phyloP scores from a whole-genome alignment of 768 basidiomycete species.

The Suillus cothurnatus region DNA sequence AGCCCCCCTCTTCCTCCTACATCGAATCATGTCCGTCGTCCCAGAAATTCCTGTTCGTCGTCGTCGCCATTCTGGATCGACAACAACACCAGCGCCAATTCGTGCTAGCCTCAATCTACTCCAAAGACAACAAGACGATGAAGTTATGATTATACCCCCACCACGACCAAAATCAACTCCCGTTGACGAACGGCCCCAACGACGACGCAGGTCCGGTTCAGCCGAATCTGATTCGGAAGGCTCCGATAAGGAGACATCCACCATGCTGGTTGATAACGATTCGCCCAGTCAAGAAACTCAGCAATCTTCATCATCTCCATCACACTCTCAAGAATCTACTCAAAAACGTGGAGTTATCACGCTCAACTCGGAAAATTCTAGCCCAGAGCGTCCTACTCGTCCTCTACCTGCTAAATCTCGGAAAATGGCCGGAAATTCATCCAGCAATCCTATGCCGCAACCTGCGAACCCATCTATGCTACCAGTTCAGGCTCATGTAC shows the following conservation, averaged over 20 bases:
- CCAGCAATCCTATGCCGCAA: conserved; percentile 47
- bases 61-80: conserved; percentile 66
- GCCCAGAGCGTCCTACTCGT: conserved; percentile 58
- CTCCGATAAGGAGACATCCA: conserved; percentile 30
- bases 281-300: neutral
- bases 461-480: conserved; percentile 77
- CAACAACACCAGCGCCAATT: conserved; percentile 37
- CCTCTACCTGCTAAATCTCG: conserved; percentile 62
- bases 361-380: conserved; percentile 21
- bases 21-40: conserved; percentile 17
- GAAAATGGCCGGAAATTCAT: conserved; percentile 46
- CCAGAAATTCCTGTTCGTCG: conserved; percentile 38
- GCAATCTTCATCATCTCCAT: conserved; percentile 5
- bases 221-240: conserved; percentile 35
- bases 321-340: conserved; percentile 15
- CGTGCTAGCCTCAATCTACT: conserved; percentile 15
- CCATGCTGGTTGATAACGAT: conserved; percentile 33
- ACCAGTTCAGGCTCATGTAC: conserved; percentile 79
- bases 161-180: conserved; percentile 79
- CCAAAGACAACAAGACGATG: conserved; percentile 21
- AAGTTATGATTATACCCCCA: conserved; percentile 44
- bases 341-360: conserved; percentile 22
- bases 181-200: conserved; percentile 55
- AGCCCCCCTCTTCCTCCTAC: neutral
- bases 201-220: conserved; percentile 46